Evolutionary conservation across 257 asterid species (phyloP), one percentile per base, ranked within the genome.

Genomic region (Euphrasia confusa): DNA sequence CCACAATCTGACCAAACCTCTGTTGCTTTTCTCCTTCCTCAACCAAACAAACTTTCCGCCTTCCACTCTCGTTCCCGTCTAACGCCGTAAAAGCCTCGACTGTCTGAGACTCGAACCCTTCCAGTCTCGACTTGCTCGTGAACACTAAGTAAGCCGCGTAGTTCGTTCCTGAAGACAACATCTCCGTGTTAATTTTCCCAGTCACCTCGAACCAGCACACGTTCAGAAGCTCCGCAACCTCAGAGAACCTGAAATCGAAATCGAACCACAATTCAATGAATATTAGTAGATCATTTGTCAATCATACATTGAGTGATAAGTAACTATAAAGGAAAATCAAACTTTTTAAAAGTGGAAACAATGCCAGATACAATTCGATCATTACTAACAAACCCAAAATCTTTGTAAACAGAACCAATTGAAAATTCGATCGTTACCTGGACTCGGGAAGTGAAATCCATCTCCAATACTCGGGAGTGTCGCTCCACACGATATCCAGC

Each of bases 91-190:
- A 77, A 58, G 68, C 82, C 60, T 83, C 83, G 0, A 71, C 87
- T 0, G 80, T 72, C 11, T 42, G 69, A 74, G 45, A 10, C 0
- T 78, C 77, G 44, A 90, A 83, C 24, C 95, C 95, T 4, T 54
- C 2, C 26, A 56, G 4, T 35, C 72, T 47, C 5, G 80, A 21
- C 21, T 58, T 76, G 21, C 14, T 11, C 3, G 71, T 68, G 86
- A 68, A 85, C 37, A 90, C 89, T 0, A 90, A 77, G 78, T 82
- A 90, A 11, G 94, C 95, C 50, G 85, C 89, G 49, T 90, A 90
- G 10, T 70, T 76, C 2, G 91, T 90, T 53, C 72, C 70, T 0
- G 76, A 66, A 3, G 98, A 88, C 58, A 90, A 81, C 83, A 69
- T 67, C 42, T 21, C 66, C 13, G 73, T 49, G 4, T 61, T 69